These are phyloP conservation scores for Aegle marmelos DNA, from an alignment of 345 rosid genomes.

Conservation along the genomic window DNA sequence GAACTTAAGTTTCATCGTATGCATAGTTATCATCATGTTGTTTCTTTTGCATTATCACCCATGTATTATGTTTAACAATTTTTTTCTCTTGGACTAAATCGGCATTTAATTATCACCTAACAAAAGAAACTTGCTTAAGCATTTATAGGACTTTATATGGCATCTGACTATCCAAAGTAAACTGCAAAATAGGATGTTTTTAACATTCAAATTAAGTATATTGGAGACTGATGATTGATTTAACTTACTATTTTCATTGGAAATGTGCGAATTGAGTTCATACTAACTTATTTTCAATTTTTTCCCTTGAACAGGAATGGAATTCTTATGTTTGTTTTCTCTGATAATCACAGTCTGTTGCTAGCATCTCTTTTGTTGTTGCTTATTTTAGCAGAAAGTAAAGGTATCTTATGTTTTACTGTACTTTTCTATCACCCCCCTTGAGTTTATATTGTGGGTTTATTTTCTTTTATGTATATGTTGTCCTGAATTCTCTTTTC, in stretches of 20 bases:
- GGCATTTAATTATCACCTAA: neutral
- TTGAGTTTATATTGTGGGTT: neutral
- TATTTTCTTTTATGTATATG: neutral
- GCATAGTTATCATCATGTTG: neutral
- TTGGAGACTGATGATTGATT: neutral
- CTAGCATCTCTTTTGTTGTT: constrained; percentile 50
- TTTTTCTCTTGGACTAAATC: neutral
- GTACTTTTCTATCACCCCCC: neutral
- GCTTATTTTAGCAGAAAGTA: constrained; percentile 44
- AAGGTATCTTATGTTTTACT: constrained; percentile 38
- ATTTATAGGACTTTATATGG: neutral
- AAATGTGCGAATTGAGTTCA: constrained; percentile 3
- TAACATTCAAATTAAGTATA: neutral
- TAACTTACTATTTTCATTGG: neutral
- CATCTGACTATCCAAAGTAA: neutral
- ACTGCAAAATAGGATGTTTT: neutral
- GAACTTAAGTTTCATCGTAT: neutral
- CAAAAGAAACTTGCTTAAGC: neutral
- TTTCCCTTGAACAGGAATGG: constrained; percentile 39
- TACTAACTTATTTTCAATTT: neutral
- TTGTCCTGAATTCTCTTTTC: neutral
- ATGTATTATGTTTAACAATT: neutral
- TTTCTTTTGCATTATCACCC: neutral
- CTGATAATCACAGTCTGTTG: constrained; percentile 41
- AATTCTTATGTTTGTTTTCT: constrained; percentile 37